A percentile compares a stretch with the other conserved stretches of the same genome.
Conservation (phyloP, 768 basidiomycete genomes). For the Calocera viscosa region DNA sequence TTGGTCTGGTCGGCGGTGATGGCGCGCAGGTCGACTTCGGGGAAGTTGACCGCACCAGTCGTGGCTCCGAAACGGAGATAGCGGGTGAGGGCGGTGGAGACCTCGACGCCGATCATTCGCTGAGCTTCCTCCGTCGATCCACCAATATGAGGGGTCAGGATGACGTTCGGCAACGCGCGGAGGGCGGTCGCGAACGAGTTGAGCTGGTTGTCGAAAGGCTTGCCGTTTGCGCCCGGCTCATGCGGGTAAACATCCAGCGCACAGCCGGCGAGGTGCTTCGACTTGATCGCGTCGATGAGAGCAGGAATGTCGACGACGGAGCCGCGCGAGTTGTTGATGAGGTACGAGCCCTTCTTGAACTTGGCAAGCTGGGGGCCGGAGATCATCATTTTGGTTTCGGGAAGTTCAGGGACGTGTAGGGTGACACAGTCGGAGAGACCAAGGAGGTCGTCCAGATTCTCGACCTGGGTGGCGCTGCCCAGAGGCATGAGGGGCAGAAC, state of each 20-base stretch:
- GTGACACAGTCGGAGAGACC: slow-evolving; percentile 81
- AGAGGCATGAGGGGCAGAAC: slow-evolving; percentile 95
- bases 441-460: slow-evolving; percentile 62
- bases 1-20: slow-evolving; percentile 72
- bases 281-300: slow-evolving; percentile 63
- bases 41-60: slow-evolving; percentile 93
- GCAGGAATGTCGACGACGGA: slow-evolving; percentile 91
- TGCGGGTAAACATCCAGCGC: slow-evolving; percentile 90
- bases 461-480: slow-evolving; percentile 83
- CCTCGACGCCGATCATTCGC: slow-evolving; percentile 92
- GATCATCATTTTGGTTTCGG: slow-evolving; percentile 94
- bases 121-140: slow-evolving; percentile 99
- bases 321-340: slow-evolving; percentile 97
- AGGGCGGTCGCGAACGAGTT: slow-evolving; percentile 74
- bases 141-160: slow-evolving; percentile 96
- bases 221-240: slow-evolving; percentile 85
- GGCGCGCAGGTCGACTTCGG: slow-evolving; percentile 90
- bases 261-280: slow-evolving; percentile 80
- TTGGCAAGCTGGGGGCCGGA: slow-evolving; percentile 55
- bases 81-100: slow-evolving; percentile 66
- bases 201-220: slow-evolving; percentile 72
- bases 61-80: slow-evolving; percentile 91
- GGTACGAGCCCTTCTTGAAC: slow-evolving; percentile 92
- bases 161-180: slow-evolving; percentile 70
- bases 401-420: slow-evolving; percentile 89